phyloP scores from a whole-genome alignment of 2,329 filamentous ascomycete genomes.

The Claviceps capensis region DNA sequence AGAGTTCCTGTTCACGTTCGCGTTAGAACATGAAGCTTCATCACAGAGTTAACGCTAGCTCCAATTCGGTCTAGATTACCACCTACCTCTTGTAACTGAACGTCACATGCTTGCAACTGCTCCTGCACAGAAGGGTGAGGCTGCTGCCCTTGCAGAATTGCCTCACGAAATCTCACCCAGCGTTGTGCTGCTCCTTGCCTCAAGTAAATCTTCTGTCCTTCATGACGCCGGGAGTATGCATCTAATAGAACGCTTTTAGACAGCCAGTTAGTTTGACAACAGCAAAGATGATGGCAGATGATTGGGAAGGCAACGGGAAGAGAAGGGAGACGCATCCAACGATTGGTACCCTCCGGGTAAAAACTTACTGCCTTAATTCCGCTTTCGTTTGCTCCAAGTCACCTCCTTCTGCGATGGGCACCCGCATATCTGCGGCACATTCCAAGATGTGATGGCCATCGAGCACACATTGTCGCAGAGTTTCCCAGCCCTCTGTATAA shows the following conservation, averaged over 20 bases:
- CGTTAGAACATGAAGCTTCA: background rate
- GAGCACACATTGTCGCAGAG: slow-evolving; percentile 45
- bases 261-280: background rate
- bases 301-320: background rate
- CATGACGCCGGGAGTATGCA: slow-evolving; percentile 46
- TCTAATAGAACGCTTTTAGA: slow-evolving; percentile 42
- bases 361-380: slow-evolving; percentile 45
- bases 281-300: too few relatives aligned
- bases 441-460: slow-evolving; percentile 53
- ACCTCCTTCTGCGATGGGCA: slow-evolving; percentile 38
- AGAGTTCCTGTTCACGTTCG: slow-evolving; percentile 34
- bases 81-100: slow-evolving; percentile 43
- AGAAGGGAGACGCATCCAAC: background rate
- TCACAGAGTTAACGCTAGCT: background rate
- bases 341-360: background rate
- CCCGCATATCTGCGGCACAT: slow-evolving; percentile 46
- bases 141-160: slow-evolving; percentile 37
- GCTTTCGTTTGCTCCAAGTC: slow-evolving; percentile 47
- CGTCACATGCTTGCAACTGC: slow-evolving; percentile 39
- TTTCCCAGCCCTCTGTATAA: slow-evolving; percentile 49
- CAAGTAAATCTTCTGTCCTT: slow-evolving; percentile 50
- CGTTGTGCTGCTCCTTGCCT: slow-evolving; percentile 45
- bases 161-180: slow-evolving; percentile 42
- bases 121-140: slow-evolving; percentile 32
- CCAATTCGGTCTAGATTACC: slow-evolving; percentile 13